Evolutionary conservation across 2,329 filamentous ascomycete genomes (phyloP), one percentile per base, ranked within the genome.

Genomic region (Fusarium sp.): DNA sequence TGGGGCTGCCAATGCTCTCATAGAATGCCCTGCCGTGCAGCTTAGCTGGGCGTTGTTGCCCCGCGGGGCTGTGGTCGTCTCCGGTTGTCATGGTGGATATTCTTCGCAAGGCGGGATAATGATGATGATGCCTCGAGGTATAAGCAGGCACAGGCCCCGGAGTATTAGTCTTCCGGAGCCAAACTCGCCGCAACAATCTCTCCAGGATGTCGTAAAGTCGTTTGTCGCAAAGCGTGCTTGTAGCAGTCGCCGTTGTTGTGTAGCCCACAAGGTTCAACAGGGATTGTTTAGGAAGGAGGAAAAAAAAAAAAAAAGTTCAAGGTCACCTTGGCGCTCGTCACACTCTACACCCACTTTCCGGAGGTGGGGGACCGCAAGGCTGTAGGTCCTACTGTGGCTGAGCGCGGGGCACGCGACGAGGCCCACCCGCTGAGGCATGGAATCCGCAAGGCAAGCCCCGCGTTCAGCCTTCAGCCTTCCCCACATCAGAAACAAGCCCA

Each of bases 1-100:
- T 98, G 2, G 97, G 97, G 70, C 93, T 95, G 25, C 97, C 97
- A 71, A 99, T 93, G 81, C 94, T 97, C 85, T 98, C 92, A 81
- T 98, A 99, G 82, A 99, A 98, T 14, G 93, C 94, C 67, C 97
- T 88, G 1, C 97, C 97, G 77, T 93, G 91, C 25, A 97, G 86
- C 82, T 96, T 97, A 64, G 79, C 71, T 6, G 76, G 72, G 32
- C 74, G 70, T 20, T 77, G 69, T 25, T 77, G 74, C 35, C 73
- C 68, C 11, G 72, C 70, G 57, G 70, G 62, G 71, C 54, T 73
- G 43, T 77, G 64, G 14, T 66, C 62, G 50, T 77, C 67, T 37
- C 72, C 66, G 16, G 67, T 67, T 14, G 79, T 69, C 82, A 84
- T 84, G 35, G 79, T 83, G 59, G 83, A 78, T 54, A 81, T 63